phyloP scores from a whole-genome alignment of 2,329 filamentous ascomycete genomes.

The Calonectria crousiana region DNA sequence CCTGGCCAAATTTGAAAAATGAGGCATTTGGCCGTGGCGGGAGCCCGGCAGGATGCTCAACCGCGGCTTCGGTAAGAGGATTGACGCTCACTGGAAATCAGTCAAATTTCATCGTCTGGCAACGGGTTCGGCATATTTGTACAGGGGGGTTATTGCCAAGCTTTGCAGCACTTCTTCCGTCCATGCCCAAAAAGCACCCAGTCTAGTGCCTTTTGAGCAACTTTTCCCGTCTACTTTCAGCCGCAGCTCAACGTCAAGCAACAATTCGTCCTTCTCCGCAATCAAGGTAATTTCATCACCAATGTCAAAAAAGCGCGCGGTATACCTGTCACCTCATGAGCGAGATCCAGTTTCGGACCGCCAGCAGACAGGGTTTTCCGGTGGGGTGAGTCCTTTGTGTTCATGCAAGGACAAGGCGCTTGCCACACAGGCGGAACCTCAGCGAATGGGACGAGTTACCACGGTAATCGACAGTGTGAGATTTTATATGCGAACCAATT shows the following conservation, averaged over 20 bases:
- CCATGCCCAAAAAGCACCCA: background rate
- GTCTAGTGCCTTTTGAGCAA: background rate
- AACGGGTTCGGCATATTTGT: background rate
- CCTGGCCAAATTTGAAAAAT: background rate
- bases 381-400: background rate
- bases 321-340: background rate
- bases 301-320: background rate
- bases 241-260: background rate
- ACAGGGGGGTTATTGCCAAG: background rate
- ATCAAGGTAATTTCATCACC: background rate
- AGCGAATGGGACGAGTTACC: background rate
- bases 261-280: background rate
- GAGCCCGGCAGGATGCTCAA: background rate
- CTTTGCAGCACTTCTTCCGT: background rate
- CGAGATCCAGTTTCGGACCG: background rate
- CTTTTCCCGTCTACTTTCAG: background rate
- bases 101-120: background rate
- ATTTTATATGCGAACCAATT: background rate
- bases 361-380: background rate
- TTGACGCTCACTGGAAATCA: background rate
- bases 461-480: background rate
- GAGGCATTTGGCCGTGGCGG: background rate
- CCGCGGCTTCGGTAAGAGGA: background rate
- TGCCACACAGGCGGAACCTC: background rate
- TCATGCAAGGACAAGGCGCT: slow-evolving; percentile 2